Evolutionary conservation across 495 filamentous ascomycete species (phyloP).

Genomic region (Penicillium angulare): DNA sequence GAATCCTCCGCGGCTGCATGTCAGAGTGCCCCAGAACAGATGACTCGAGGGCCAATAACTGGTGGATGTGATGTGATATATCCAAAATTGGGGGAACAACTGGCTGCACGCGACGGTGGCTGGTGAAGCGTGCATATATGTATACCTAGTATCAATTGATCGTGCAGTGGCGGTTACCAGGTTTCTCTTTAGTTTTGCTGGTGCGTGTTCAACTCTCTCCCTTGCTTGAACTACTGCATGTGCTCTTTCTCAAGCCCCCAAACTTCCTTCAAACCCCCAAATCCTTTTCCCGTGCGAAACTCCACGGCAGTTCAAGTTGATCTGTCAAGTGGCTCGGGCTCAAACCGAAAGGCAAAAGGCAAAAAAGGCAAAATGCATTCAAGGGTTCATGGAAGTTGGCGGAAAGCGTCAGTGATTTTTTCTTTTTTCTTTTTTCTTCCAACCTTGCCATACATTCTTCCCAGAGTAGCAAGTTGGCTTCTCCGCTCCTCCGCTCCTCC

Average conservation of each 20-base stretch:
- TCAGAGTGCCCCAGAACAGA: conserved; percentile 13
- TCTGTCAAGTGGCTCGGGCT: conserved; percentile 6
- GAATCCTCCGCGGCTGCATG: conserved; percentile 24
- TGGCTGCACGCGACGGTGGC: conserved; percentile 21
- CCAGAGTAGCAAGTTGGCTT: too few species aligned
- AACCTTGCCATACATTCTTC: too few species aligned
- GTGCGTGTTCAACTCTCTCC: conserved; percentile 1
- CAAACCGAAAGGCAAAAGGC: too few species aligned
- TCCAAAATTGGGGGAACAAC: conserved; percentile 5
- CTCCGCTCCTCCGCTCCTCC: not conserved
- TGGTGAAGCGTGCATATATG: conserved; percentile 7
- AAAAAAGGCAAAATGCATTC: too few species aligned
- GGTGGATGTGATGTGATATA: conserved; percentile 13
- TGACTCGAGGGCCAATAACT: not conserved
- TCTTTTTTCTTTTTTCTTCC: not conserved
- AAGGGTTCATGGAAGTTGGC: conserved; percentile 2
- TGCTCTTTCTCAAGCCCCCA: not conserved
- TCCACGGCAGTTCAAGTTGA: conserved; percentile 7
- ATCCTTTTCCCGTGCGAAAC: not conserved
- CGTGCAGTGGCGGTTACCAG: conserved; percentile 8
- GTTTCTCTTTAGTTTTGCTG: conserved; percentile 7
- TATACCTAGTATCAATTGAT: conserved; percentile 8
- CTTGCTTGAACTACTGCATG: not conserved
- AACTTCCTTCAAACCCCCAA: not conserved
- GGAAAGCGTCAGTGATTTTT: too few species aligned